These are phyloP conservation scores for Chlamydomonas incerta DNA, from an alignment of 139 green algal genomes.

Conservation along the genomic window DNA sequence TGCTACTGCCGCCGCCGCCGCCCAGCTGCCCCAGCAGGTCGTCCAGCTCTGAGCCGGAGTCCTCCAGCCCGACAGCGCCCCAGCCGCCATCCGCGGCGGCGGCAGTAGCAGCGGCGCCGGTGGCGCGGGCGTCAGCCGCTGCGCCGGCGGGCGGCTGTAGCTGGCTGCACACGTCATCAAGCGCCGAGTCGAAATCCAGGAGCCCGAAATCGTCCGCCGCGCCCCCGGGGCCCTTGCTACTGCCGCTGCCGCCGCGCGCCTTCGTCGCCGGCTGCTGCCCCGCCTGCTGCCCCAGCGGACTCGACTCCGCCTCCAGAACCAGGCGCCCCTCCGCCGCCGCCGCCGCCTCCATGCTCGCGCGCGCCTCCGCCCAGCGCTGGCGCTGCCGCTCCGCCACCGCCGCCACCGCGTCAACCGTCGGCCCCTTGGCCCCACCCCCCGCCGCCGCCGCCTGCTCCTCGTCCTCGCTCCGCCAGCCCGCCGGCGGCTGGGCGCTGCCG, in stretches of 20 bases:
- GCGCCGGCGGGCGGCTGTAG: neutral
- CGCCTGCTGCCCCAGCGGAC: neutral
- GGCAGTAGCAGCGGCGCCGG: neutral
- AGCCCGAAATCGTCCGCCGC: no score
- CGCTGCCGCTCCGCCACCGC: constrained; percentile 24
- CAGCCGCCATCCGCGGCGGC: neutral
- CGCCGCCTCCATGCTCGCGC: constrained; percentile 4
- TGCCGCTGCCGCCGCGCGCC: neutral
- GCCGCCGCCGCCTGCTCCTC: neutral
- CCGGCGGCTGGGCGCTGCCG: neutral
- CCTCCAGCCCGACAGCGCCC: neutral
- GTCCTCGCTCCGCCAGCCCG: neutral
- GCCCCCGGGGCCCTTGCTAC: neutral
- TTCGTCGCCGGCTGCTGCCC: neutral
- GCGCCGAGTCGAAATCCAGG: no score
- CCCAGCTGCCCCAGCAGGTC: constrained; percentile 1
- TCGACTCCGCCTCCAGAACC: constrained; percentile 27
- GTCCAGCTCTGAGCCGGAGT: constrained; percentile 7
- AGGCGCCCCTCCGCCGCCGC: constrained; percentile 33
- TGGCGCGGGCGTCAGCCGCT: neutral
- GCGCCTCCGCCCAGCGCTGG: neutral
- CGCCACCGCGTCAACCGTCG: neutral
- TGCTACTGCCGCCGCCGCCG: neutral
- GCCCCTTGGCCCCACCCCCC: neutral
- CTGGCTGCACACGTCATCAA: neutral